These are phyloP conservation scores for Wickerhamomyces sydowiorum DNA, from an alignment of 805 yeast species.

Conservation along the genomic window DNA sequence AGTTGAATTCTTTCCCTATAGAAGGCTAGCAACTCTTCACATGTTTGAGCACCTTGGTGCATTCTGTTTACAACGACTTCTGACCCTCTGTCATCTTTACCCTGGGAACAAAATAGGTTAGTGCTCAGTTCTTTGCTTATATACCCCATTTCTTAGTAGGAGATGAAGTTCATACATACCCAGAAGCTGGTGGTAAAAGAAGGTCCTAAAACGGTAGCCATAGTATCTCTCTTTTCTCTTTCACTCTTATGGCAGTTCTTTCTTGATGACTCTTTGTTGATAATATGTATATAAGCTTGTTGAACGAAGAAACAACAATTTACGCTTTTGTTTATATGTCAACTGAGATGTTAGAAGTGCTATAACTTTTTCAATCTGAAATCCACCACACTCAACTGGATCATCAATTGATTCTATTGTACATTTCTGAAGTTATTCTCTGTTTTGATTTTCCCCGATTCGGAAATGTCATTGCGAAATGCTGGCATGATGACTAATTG, in stretches of 20 bases:
- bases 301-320: no score
- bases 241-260: no score
- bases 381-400: no score
- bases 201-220: conserved; percentile 9
- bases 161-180: conserved; percentile 27
- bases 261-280: no score
- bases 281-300: no score
- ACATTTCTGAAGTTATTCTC: no score
- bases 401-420: no score
- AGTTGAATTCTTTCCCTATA: conserved; percentile 53
- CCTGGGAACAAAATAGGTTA: conserved; percentile 30
- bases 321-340: no score
- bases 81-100: conserved; percentile 56
- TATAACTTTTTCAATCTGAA: no score
- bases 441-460: background rate
- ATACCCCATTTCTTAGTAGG: conserved; percentile 1
- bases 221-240: background rate
- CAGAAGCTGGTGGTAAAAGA: conserved; percentile 43
- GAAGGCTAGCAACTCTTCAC: conserved; percentile 41
- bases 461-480: background rate
- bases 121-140: background rate
- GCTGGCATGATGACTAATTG: background rate
- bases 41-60: conserved; percentile 53
- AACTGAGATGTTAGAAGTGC: no score
- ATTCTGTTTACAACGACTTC: conserved; percentile 48